Evolutionary conservation across 2,329 filamentous ascomycete genomes (phyloP), one percentile per base, ranked within the genome.

Genomic region (Neofusicoccum sp.): DNA sequence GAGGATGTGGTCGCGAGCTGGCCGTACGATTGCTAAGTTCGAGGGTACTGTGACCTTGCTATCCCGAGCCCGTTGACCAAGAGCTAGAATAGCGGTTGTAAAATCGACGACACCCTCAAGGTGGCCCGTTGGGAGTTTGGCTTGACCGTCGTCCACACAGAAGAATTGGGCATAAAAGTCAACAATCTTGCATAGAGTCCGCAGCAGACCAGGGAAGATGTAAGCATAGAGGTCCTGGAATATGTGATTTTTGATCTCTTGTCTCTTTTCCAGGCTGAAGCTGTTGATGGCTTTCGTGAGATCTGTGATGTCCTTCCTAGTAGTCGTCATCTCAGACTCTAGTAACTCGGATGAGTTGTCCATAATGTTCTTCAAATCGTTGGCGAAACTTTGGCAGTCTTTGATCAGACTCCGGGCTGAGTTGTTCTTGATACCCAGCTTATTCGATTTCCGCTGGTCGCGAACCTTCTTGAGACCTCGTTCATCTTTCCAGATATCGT

Each of bases 1-100:
- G 34, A 75, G 69, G 9, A 75, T 47, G 1, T 64, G 33, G 14
- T 20, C 47, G 1, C 68, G 60, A 4, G 73, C 66, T 6, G 69
- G 64, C 30, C 58, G 68, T 31, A 73, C 64, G 1, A 70, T 59
- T 6, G 64, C 65, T 9, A 61, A 41, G 34, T 65, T 63, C 5
- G 58, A 62, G 1, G 62, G 65, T 8, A 59, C 60, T 6, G 64
- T 48, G 2, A 70, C 34, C 0, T 49, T 60, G 6, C 66, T 66
- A 4, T 66, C 65, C 69, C 70, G 73, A 1, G 53, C 41, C 6
- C 59, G 41, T 9, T 49, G 16, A 2, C 30, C n/a, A 41, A 74
- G 64, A 0, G 30, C n/a, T 3, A 74, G 20, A 1, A 73, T 69
- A 3, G 20, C 61, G 34, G 68, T 65, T 16, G 70, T 72, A 51